Base-by-base conservation (phyloP, 352 stramenopile genomes). In the Globisporangium cylindrosporum region DNA sequence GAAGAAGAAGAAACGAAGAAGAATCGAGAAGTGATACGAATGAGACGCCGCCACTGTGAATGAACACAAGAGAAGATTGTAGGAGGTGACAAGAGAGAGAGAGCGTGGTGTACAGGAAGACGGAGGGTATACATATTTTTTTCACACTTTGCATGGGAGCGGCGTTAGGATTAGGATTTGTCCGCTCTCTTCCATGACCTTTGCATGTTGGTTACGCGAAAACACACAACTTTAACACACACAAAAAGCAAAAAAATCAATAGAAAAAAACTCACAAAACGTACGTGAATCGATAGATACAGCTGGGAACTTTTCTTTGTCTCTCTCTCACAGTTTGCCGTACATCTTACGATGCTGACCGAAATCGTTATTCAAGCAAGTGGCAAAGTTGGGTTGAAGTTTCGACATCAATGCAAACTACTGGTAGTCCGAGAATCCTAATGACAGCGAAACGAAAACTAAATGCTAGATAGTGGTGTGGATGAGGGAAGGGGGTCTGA, bases 161-260 rank as follows among this genome's bases (percentile, higher is more conserved):
- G 54, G 54, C 54, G 9, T 59, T 59, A 59, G 54, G 54, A 59
- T 59, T 59, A 59, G 54, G 54, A 41, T 59, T 59, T 41, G 43
- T 25, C 20, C 5, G 20, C 34, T 59, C 34, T 59, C 29, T 58
- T 58, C 51, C 41, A 48, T 8, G 41, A 48, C 41, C 32, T 56
- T 27, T 59, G 29, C 53, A 41, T 59, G 54, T 41, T 49, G 1
- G 4, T 7, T n/a, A 8, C 4, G 12, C 12, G 6, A 41, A 15
- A 34, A 29, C 36, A 59, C 25, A 41, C 14, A 25, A 41, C 12
- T 46, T 46, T 20, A 59, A 41, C 9, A 43, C 5, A 57, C 46
- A 34, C 27, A 59, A 41, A 59, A 22, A 32, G 15, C 15, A 49
- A 22, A 49, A 48, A 48, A 48, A 48, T 48, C 25, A 59, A 59